A percentile compares a stretch with the other conserved stretches of the same genome.
Conservation (phyloP, 208 protist species). For the Acanthamoeba sp. region DNA sequence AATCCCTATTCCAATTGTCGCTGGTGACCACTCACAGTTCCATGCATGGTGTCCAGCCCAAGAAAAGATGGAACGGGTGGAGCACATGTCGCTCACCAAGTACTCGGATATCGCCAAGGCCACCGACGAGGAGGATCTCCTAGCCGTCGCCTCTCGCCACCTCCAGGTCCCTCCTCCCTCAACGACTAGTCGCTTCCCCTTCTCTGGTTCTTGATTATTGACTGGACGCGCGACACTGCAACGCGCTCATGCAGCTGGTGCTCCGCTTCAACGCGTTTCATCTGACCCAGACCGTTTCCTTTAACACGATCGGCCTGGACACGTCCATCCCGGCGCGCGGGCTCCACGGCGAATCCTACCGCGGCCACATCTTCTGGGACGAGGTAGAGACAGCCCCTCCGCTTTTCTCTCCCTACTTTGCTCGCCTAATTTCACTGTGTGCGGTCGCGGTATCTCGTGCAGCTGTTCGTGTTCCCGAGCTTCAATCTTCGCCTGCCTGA, state of each 20-base stretch:
- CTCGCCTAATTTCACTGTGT: neutral
- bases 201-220: neutral
- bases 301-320: conserved; percentile 72
- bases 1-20: too few species aligned
- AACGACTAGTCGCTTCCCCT: neutral
- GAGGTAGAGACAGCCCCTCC: conserved; percentile 75
- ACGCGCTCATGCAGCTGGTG: conserved; percentile 67
- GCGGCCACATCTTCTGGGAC: conserved; percentile 83
- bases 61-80: neutral
- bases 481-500: conserved; percentile 57
- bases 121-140: neutral
- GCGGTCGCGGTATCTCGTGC: neutral
- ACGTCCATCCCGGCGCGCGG: conserved; percentile 73
- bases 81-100: neutral
- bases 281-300: conserved; percentile 59
- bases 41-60: neutral
- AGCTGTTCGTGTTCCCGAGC: conserved; percentile 43
- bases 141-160: neutral
- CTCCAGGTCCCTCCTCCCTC: neutral
- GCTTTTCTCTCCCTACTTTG: neutral
- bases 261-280: conserved; percentile 74
- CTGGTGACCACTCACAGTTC: neutral
- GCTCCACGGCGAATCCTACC: conserved; percentile 78
- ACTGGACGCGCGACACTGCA: neutral
- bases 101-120: neutral